These are phyloP conservation scores for Microsporum ferrugineum DNA, from an alignment of 2,329 filamentous ascomycete genomes.

Conservation along the genomic window DNA sequence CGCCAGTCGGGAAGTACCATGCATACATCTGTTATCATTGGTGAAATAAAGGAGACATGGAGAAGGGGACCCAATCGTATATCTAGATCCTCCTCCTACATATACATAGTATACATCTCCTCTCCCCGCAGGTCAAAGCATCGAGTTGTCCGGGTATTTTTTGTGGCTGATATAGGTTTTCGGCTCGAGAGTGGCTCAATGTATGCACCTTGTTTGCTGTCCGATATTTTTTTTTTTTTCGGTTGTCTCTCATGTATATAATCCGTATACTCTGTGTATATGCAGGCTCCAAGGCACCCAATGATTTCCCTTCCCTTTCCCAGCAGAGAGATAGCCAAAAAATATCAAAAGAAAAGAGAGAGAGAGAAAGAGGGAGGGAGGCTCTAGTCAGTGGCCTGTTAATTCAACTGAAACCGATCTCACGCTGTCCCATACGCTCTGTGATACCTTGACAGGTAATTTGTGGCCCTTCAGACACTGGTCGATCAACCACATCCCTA, in stretches of 20 bases:
- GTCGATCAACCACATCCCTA: slow-evolving; percentile 42
- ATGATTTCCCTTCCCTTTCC: not conserved
- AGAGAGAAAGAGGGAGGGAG: not conserved
- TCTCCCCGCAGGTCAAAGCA: not conserved
- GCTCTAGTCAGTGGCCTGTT: not conserved
- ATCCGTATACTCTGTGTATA: not conserved
- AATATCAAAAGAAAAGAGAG: too few relatives aligned
- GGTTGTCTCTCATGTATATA: not conserved
- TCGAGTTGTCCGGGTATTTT: not conserved
- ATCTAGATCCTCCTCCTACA: not conserved
- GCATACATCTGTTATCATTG: too few relatives aligned
- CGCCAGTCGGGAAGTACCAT: not conserved
- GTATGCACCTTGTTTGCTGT: not conserved
- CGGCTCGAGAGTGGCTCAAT: not conserved
- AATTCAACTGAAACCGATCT: not conserved
- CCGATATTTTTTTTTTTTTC: not conserved
- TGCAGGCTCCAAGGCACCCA: not conserved
- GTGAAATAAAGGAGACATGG: not conserved
- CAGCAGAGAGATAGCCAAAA: not conserved
- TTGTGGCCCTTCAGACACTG: slow-evolving; percentile 38
- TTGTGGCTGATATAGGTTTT: not conserved
- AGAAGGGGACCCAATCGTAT: not conserved
- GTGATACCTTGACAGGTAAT: slow-evolving; percentile 34
- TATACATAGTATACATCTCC: not conserved
- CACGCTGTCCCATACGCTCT: slow-evolving; percentile 39